Percentiles rank a stretch among this genome's conserved stretches.
These are phyloP conservation scores for Curvularia spicifera DNA, from an alignment of 2,329 filamentous ascomycete species.

Conservation along the genomic window DNA sequence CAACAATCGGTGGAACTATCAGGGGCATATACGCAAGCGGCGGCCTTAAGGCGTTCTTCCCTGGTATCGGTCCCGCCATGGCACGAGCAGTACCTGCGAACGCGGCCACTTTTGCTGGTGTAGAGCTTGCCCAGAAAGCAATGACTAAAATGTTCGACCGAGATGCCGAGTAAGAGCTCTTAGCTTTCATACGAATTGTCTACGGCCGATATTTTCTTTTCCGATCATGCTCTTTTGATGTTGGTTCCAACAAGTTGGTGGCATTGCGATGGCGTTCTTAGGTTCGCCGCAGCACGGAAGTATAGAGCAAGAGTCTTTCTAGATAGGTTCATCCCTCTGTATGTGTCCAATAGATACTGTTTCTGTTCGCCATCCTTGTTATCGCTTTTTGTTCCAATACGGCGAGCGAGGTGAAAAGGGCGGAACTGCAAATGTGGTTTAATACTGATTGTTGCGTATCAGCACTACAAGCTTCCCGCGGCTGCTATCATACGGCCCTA, in stretches of 20 bases:
- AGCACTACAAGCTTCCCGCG: constrained; percentile 16
- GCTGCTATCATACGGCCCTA: constrained; percentile 17
- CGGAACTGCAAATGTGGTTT: constrained; percentile 20
- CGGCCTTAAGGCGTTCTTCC: constrained; percentile 93
- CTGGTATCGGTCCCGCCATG: constrained; percentile 90
- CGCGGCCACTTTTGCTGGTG: constrained; percentile 89
- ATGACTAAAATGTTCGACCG: constrained; percentile 76
- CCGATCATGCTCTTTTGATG: constrained; percentile 12
- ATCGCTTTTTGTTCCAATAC: background rate
- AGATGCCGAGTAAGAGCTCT: constrained; percentile 36
- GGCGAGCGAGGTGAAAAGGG: constrained; percentile 25
- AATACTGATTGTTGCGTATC: constrained; percentile 17
- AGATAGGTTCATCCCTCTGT: constrained; percentile 10
- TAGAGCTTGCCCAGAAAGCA: constrained; percentile 81
- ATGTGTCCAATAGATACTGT: constrained; percentile 12
- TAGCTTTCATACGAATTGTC: background rate
- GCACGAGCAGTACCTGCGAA: constrained; percentile 94
- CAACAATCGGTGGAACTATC: constrained; percentile 80
- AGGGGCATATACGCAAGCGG: constrained; percentile 81
- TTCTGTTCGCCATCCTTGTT: background rate
- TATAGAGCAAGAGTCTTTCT: constrained; percentile 19
- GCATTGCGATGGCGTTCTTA: constrained; percentile 36
- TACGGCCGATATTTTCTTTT: constrained; percentile 12
- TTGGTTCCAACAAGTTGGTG: constrained; percentile 21
- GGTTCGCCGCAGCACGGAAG: constrained; percentile 10